phyloP scores from a whole-genome alignment of 2,329 filamentous ascomycete genomes.

The Mollisia scopiformis region DNA sequence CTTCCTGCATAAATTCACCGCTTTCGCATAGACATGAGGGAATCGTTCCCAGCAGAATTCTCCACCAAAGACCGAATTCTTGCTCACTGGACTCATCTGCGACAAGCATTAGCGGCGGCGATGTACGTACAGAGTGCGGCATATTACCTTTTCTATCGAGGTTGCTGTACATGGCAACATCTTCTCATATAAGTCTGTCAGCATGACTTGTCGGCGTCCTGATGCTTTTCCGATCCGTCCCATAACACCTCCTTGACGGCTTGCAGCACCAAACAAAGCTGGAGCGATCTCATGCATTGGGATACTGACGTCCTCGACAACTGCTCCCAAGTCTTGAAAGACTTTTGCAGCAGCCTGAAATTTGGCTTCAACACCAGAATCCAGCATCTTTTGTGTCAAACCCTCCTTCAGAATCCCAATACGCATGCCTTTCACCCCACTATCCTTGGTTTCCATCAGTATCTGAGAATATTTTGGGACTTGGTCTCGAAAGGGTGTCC shows the following conservation, averaged over 20 bases:
- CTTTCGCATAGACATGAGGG: constrained; percentile 49
- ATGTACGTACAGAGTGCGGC: background rate
- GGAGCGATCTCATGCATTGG: constrained; percentile 44
- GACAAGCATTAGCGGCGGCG: background rate
- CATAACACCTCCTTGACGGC: constrained; percentile 22
- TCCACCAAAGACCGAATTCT: constrained; percentile 21
- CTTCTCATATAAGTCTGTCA: constrained; percentile 25
- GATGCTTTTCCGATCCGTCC: constrained; percentile 20
- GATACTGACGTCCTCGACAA: constrained; percentile 52
- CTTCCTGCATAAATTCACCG: constrained; percentile 49
- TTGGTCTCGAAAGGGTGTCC: constrained; percentile 32
- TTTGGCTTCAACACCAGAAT: constrained; percentile 41
- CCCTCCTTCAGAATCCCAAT: constrained; percentile 51
- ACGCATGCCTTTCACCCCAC: constrained; percentile 37
- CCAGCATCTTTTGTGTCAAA: constrained; percentile 42
- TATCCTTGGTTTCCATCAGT: constrained; percentile 17
- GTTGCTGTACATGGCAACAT: constrained; percentile 21
- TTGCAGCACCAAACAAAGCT: constrained; percentile 20
- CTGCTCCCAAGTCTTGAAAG: constrained; percentile 50
- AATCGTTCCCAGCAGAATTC: constrained; percentile 36
- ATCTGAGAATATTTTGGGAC: constrained; percentile 24
- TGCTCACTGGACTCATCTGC: constrained; percentile 23
- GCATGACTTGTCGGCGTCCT: constrained; percentile 25
- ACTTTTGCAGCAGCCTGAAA: constrained; percentile 46
- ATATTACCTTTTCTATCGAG: constrained; percentile 20